Evolutionary conservation across 2,329 filamentous ascomycete genomes (phyloP).

Genomic region (Fusarium buharicum): DNA sequence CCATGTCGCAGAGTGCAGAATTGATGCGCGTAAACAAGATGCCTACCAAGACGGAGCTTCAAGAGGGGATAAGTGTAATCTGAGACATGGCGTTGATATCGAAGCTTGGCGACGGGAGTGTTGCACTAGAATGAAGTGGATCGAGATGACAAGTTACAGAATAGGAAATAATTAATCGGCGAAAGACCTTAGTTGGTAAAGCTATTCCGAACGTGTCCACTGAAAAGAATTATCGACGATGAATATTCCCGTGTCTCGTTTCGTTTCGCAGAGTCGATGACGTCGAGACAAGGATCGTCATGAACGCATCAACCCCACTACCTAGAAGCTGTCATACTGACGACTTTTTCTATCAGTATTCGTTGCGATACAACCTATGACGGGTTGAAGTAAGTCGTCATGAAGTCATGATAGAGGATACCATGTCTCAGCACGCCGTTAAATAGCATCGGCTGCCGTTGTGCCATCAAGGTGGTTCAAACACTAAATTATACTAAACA

Average conservation of each 20-base stretch:
- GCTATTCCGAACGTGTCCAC: slow-evolving; percentile 9
- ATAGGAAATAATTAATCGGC: slow-evolving; percentile 24
- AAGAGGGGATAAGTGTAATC: slow-evolving; percentile 67
- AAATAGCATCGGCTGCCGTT: slow-evolving; percentile 14
- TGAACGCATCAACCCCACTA: slow-evolving; percentile 30
- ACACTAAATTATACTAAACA: background rate
- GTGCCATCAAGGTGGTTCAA: background rate
- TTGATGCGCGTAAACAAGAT: slow-evolving; percentile 86
- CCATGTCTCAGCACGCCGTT: background rate
- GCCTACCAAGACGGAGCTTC: slow-evolving; percentile 81
- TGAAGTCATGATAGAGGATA: slow-evolving; percentile 15
- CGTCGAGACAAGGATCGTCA: slow-evolving; percentile 35
- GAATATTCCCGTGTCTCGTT: slow-evolving; percentile 1
- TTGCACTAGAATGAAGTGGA: slow-evolving; percentile 8
- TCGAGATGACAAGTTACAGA: slow-evolving; percentile 27
- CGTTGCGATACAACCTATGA: slow-evolving; percentile 14
- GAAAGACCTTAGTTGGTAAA: slow-evolving; percentile 8
- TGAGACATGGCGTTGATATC: slow-evolving; percentile 28
- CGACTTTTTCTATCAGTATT: background rate
- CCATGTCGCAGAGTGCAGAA: slow-evolving; percentile 83
- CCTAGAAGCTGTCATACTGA: slow-evolving; percentile 23
- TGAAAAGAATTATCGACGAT: background rate
- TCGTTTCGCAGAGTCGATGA: slow-evolving; percentile 32
- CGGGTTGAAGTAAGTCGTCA: slow-evolving; percentile 4
- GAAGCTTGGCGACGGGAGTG: slow-evolving; percentile 48